Percentiles rank a stretch among this genome's conserved stretches.
phyloP scores from a whole-genome alignment of 2,329 filamentous ascomycete species.

The Ceratocystis colombiana region DNA sequence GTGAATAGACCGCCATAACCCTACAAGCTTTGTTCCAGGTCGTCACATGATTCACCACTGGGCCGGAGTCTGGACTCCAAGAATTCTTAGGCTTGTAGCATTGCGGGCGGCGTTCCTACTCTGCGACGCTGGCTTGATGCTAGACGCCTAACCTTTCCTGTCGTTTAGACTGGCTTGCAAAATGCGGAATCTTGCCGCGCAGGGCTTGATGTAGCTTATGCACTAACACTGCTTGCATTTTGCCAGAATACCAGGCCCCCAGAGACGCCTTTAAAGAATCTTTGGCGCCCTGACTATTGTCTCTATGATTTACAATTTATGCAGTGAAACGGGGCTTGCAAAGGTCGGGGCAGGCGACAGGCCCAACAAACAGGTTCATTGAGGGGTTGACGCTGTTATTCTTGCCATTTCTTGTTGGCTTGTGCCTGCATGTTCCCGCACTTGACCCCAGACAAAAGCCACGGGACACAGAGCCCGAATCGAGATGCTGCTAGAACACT shows the following conservation, averaged over 20 bases:
- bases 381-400: background rate
- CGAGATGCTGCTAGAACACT: constrained; percentile 1
- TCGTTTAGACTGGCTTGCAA: background rate
- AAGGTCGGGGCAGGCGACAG: background rate
- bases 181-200: background rate
- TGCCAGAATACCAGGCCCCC: background rate
- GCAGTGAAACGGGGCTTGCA: background rate
- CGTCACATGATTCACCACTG: no score
- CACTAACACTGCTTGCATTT: background rate
- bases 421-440: background rate
- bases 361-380: background rate
- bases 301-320: background rate
- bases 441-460: background rate
- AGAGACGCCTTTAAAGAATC: background rate
- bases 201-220: background rate
- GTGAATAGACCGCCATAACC: no score
- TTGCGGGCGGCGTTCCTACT: background rate
- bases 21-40: no score
- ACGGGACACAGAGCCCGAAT: background rate
- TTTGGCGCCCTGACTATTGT: background rate
- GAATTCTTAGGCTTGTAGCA: no score
- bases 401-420: background rate
- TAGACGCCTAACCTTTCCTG: background rate
- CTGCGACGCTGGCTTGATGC: background rate
- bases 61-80: no score